Evolutionary conservation across 2,329 filamentous ascomycete genomes (phyloP), one percentile per base, ranked within the genome.

Genomic region (Neopestalotiopsis sp.): DNA sequence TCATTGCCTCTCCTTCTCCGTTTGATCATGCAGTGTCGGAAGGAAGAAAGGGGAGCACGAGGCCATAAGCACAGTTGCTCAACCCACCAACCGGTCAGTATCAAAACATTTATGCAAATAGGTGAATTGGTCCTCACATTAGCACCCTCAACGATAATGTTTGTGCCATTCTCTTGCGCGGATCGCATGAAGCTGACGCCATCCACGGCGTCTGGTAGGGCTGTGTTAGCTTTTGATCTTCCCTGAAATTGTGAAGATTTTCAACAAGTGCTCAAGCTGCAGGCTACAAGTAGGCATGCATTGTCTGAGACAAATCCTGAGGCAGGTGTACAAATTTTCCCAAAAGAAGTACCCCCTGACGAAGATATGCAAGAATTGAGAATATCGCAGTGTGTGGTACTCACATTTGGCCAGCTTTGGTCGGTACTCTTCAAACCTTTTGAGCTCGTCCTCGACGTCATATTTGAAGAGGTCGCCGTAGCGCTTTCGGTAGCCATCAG

Each of bases 391-490:
- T 3, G 3, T 28, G 24, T 28, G 3, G 24, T 28, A 28, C 24
- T 28, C 24, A 28, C 88, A 92, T 28, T 85, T 83, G 63, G 84
- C 83, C 52, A 82, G 81, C 67, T 87, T 79, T 76, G 92, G 89
- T 1, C 89, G 90, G n/a, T 83, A 83, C 67, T 84, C 81, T 74
- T 93, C 88, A 67, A 92, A 87, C 56, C 69, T 45, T 1, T 42
- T 57, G 71, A 94, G 86, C 81, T 94, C 92, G 42, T 90, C 89
- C 73, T 94, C 91, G 6, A 91, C 85, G 71, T 94, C 89, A 77
- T 89, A 88, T 72, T 89, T 77, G 67, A 92, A 80, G 32, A 92
- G 80, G 72, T 91, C 71, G 7, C 72, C 91, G 84, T 70, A 75
- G 57, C 73, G 66, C 81, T 91, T 90, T 82, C 89, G 85, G 81